A percentile compares a stretch with the other conserved stretches of the same genome.
phyloP scores from a whole-genome alignment of 1,284 basidiomycete genomes.

The Earliella scabrosa region DNA sequence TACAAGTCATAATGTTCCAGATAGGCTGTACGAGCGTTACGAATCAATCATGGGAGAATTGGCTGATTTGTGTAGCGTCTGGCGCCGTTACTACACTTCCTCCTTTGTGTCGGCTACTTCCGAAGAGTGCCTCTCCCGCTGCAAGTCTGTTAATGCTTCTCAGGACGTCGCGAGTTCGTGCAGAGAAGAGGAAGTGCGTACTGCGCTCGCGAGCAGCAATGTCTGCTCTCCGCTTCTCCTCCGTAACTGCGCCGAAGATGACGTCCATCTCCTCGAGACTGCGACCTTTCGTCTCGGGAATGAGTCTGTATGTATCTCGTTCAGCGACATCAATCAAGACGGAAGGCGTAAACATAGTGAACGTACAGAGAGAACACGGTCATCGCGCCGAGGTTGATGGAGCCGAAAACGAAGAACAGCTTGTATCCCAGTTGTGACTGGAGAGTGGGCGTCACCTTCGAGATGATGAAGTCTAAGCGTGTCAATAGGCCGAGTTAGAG shows the following conservation, averaged over 20 bases:
- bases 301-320: conserved; percentile 41
- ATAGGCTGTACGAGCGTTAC: too few species aligned
- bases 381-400: conserved; percentile 55
- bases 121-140: too few species aligned
- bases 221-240: neutral
- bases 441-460: conserved; percentile 74
- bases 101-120: too few species aligned
- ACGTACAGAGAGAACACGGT: conserved; percentile 37
- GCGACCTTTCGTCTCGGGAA: conserved; percentile 79
- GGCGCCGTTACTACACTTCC: too few species aligned
- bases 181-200: neutral
- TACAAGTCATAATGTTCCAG: too few species aligned
- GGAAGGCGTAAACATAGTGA: neutral
- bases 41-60: too few species aligned
- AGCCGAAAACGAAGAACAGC: conserved; percentile 71
- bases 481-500: neutral
- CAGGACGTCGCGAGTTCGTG: too few species aligned
- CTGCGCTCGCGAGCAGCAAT: neutral
- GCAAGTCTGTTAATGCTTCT: too few species aligned
- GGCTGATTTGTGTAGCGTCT: too few species aligned
- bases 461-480: conserved; percentile 68
- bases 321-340: neutral
- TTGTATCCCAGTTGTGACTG: conserved; percentile 65
- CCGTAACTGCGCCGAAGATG: neutral
- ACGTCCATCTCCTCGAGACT: conserved; percentile 59